Evolutionary conservation across 495 filamentous ascomycete genomes (phyloP).

Genomic region (Xylaria castorea): DNA sequence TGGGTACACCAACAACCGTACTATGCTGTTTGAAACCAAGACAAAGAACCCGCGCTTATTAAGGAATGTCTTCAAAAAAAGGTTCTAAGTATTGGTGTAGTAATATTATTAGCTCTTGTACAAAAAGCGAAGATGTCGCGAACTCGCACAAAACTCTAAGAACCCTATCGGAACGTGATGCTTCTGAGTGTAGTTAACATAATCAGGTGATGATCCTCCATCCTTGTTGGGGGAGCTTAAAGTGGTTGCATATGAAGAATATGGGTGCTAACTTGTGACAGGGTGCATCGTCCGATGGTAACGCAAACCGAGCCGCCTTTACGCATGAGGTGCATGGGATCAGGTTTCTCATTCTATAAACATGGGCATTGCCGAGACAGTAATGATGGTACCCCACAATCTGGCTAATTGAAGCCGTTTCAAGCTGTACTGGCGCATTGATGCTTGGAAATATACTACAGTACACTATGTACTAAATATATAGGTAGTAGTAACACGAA

Average conservation of each 20-base stretch:
- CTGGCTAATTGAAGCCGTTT: slow-evolving; percentile 23
- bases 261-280: not conserved
- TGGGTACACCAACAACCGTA: not conserved
- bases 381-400: slow-evolving; percentile 10
- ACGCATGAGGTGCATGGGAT: not conserved
- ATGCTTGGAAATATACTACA: slow-evolving; percentile 7
- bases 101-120: not conserved
- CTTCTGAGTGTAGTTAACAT: not conserved
- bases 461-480: slow-evolving; percentile 11
- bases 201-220: slow-evolving; percentile 11
- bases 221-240: not conserved
- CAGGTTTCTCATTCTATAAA: slow-evolving; percentile 8
- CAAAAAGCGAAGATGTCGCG: not conserved
- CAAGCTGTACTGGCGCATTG: slow-evolving; percentile 14
- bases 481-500: not conserved
- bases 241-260: slow-evolving; percentile 20
- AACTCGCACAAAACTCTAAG: not conserved
- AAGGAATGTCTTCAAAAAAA: not conserved
- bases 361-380: slow-evolving; percentile 16
- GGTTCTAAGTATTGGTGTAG: not conserved
- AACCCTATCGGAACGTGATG: not conserved
- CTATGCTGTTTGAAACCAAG: not conserved
- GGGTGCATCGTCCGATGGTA: not conserved
- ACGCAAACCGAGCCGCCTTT: not conserved
- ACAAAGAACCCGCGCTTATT: not conserved